Percentiles rank a stretch among this genome's conserved stretches.
Evolutionary conservation across 306 rosid species (phyloP).

Genomic region (Vicia sativa): DNA sequence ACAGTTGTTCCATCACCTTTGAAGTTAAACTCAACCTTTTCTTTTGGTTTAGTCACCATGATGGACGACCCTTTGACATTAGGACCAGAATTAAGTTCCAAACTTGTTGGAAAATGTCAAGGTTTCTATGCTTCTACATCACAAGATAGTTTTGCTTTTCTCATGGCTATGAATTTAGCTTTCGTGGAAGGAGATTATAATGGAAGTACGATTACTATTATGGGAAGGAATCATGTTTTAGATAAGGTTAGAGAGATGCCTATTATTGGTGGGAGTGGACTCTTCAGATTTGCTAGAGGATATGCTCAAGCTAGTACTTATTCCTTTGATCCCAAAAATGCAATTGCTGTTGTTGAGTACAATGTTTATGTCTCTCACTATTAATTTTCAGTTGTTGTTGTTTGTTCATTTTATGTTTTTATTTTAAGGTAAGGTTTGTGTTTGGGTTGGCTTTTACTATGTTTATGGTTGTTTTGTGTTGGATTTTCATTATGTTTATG

Average conservation of each 20-base stretch:
- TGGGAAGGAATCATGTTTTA: conserved; percentile 46
- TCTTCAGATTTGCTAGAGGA: conserved; percentile 77
- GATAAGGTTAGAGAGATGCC: conserved; percentile 74
- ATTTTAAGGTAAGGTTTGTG: too few species aligned
- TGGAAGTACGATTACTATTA: conserved; percentile 50
- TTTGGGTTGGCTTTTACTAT: too few species aligned
- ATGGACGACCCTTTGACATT: conserved; percentile 53
- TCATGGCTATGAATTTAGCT: conserved; percentile 70
- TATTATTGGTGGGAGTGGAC: conserved; percentile 76
- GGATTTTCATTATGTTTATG: too few species aligned
- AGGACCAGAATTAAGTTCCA: conserved; percentile 47
- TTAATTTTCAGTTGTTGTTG: too few species aligned
- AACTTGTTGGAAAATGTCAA: conserved; percentile 52
- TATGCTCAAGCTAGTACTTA: conserved; percentile 60
- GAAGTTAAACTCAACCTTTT: conserved; percentile 33
- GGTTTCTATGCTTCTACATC: conserved; percentile 68
- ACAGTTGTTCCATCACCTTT: conserved; percentile 27
- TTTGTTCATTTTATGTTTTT: too few species aligned
- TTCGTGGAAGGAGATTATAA: conserved; percentile 69
- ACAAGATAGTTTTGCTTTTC: conserved; percentile 34
- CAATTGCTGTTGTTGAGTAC: too few species aligned
- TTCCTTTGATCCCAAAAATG: background rate
- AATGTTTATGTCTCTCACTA: too few species aligned
- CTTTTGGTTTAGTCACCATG: conserved; percentile 44
- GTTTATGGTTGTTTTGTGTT: too few species aligned